Evolutionary conservation across 1,139 yeast genomes (phyloP).

Genomic region (Sugiyamaella paludigena): DNA sequence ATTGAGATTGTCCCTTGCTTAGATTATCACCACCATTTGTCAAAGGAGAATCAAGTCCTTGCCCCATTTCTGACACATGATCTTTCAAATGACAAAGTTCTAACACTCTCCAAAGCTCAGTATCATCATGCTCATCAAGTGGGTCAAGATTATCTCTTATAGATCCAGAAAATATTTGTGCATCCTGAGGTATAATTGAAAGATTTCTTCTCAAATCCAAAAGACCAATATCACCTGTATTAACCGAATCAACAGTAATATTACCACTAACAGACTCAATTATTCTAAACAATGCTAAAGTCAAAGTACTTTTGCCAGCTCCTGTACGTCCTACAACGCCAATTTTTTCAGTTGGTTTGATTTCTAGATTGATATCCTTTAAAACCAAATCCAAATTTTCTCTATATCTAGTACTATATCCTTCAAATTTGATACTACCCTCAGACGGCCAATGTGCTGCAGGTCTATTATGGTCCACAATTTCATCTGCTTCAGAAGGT

Average conservation of each 20-base stretch:
- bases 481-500: slow-evolving; percentile 52
- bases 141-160: slow-evolving; percentile 66
- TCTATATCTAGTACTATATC: slow-evolving; percentile 62
- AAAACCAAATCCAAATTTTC: slow-evolving; percentile 53
- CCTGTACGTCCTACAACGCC: slow-evolving; percentile 85
- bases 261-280: slow-evolving; percentile 59
- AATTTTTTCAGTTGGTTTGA: slow-evolving; percentile 61
- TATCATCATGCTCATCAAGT: slow-evolving; percentile 47
- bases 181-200: slow-evolving; percentile 72
- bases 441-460: slow-evolving; percentile 35
- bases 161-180: slow-evolving; percentile 62
- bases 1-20: slow-evolving; percentile 73
- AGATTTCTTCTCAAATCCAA: slow-evolving; percentile 53
- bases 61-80: slow-evolving; percentile 45
- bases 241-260: slow-evolving; percentile 54
- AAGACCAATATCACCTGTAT: slow-evolving; percentile 54
- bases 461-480: slow-evolving; percentile 29
- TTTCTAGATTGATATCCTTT: slow-evolving; percentile 48
- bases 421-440: slow-evolving; percentile 55
- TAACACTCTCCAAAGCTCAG: slow-evolving; percentile 59
- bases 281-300: slow-evolving; percentile 64
- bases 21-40: slow-evolving; percentile 59
- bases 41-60: slow-evolving; percentile 37
- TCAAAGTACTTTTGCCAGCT: slow-evolving; percentile 72
- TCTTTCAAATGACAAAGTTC: slow-evolving; percentile 70